Conservation (phyloP, 257 asterid species). For the Nicotiana paniculata region DNA sequence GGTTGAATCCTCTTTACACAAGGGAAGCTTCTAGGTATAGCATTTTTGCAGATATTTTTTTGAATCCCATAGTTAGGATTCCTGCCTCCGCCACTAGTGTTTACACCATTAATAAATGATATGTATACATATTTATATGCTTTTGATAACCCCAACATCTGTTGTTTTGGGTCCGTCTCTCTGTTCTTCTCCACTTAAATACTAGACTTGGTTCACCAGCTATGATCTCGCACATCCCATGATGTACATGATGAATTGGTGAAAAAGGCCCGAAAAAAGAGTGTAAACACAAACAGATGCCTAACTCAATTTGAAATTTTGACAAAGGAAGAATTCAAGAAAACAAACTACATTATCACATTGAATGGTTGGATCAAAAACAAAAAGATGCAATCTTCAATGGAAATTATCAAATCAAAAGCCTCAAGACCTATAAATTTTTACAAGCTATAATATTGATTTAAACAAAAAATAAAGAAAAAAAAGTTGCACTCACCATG, state of each 20-base stretch:
- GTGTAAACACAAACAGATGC: neutral
- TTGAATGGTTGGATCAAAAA: neutral
- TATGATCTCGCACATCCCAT: constrained; percentile 6
- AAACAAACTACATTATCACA: neutral
- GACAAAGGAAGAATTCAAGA: neutral
- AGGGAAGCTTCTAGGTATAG: neutral
- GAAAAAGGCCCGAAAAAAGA: neutral
- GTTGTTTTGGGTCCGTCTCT: neutral
- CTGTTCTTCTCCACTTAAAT: neutral
- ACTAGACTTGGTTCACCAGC: neutral
- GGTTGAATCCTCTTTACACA: neutral
- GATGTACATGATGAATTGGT: neutral
- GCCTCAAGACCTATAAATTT: neutral
- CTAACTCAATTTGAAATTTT: neutral
- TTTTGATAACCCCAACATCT: neutral
- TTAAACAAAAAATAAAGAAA: constrained; percentile 26
- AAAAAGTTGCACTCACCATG: constrained; percentile 32
- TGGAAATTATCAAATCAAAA: neutral
- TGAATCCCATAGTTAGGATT: neutral
- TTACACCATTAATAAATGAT: neutral
- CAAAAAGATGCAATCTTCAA: neutral
- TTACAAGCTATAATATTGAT: neutral
- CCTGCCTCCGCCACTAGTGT: neutral
- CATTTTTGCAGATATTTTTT: neutral
- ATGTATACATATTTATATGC: neutral